Base-by-base conservation (phyloP, 2,329 filamentous ascomycete species). In the Cordyceps fumosorosea region DNA sequence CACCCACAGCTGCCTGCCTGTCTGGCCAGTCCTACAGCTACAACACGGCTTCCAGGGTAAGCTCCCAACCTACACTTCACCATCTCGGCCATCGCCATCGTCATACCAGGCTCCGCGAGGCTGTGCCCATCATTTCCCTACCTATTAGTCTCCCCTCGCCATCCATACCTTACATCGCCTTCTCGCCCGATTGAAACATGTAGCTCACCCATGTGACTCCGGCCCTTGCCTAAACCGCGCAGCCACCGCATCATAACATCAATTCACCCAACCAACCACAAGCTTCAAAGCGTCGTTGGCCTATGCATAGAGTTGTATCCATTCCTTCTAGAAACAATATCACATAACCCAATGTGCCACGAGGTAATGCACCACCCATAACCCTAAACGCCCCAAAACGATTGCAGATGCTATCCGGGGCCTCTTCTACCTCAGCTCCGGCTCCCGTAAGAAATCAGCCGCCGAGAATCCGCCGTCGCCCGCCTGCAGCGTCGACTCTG, bases 371-470 rank as follows among this genome's bases (percentile, higher is more conserved):
- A 18, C 50, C 47, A n/a, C 8, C 8, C 29, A 29, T 29, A 29
- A 29, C 29, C 29, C 29, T 7, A 29, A 53, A 60, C 51, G 58
- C 58, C 58, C 8, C 29, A 29, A 29, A 29, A 40, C 16, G 22
- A 20, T 24, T 44, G 20, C 14, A 60, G 16, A 5, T 18, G 37
- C 37, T 14, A 16, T 14, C 26, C 37, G 10, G 5, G 12, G 6
- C 42, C 10, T 10, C 12, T 7, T 11, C 73, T 63, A 77, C 22
- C 76, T 72, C 63, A 78, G 72, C 66, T 78, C 76, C 1, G 75
- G 74, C 57, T 78, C 76, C 3, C 74, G 72, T 74, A 78, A 77
- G 61, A 78, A 78, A 48, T 78, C 76, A 1, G 76, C 75, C 47
- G 77, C 69, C 6, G 71, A 64, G 26, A 77, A 68, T 1, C 71